A percentile compares a stretch with the other conserved stretches of the same genome.
Evolutionary conservation across 495 filamentous ascomycete genomes (phyloP).

Genomic region (Penicillium ucsense): DNA sequence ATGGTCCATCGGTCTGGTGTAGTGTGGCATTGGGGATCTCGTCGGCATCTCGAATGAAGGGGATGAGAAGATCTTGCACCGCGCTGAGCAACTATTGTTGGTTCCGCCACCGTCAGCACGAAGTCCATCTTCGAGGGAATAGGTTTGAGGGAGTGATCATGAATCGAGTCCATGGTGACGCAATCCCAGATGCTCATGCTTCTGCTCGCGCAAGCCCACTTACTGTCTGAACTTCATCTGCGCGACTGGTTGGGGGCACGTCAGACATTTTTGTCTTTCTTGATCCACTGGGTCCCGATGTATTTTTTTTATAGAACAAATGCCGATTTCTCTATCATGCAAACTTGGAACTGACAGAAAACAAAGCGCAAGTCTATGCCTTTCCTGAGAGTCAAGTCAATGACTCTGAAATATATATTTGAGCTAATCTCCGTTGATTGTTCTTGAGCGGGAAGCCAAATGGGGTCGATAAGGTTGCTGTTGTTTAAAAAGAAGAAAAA

Average conservation of each 20-base stretch:
- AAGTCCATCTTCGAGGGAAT: background rate
- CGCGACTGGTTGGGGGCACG: slow-evolving; percentile 19
- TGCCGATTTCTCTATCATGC: too few species aligned
- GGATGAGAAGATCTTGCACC: slow-evolving; percentile 64
- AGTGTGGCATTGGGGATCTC: slow-evolving; percentile 35
- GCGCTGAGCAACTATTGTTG: slow-evolving; percentile 55
- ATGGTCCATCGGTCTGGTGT: slow-evolving; percentile 21
- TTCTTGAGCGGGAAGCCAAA: too few species aligned
- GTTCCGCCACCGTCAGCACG: background rate
- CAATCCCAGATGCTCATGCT: too few species aligned
- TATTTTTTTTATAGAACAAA: too few species aligned
- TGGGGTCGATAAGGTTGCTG: too few species aligned
- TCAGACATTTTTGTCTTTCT: slow-evolving; percentile 15
- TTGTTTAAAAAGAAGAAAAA: background rate
- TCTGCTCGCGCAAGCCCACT: slow-evolving; percentile 9
- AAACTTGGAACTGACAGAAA: too few species aligned
- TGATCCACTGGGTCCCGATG: background rate
- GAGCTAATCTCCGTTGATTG: background rate
- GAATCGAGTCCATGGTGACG: background rate
- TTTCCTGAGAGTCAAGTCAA: background rate
- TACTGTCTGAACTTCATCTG: slow-evolving; percentile 37
- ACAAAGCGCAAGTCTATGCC: too few species aligned
- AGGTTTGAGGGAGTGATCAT: background rate
- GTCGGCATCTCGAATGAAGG: slow-evolving; percentile 71
- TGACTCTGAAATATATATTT: background rate